Percentiles rank a stretch among this genome's conserved stretches.
Evolutionary conservation across 352 stramenopile species (phyloP).

Genomic region (Phytophthora meadii): DNA sequence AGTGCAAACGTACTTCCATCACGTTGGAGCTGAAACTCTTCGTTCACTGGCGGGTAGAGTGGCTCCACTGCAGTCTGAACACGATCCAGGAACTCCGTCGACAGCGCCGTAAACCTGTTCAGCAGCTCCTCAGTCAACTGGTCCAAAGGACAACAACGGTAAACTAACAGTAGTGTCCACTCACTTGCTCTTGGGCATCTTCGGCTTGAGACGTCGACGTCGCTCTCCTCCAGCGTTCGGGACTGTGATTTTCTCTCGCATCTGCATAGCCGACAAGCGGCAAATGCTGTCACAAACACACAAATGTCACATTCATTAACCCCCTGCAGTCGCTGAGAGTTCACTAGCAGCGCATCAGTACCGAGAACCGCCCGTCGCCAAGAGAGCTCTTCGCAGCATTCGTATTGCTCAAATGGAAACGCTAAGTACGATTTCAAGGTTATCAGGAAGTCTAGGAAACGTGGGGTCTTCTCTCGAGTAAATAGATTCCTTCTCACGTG

Average conservation of each 20-base stretch:
- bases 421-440: constrained; percentile 18
- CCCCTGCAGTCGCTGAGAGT: background rate
- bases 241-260: constrained; percentile 49
- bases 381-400: constrained; percentile 30
- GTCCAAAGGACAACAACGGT: background rate
- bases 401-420: constrained; percentile 6
- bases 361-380: constrained; percentile 25
- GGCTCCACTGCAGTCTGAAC: constrained; percentile 66
- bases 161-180: constrained; percentile 8
- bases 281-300: constrained; percentile 14
- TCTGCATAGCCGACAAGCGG: constrained; percentile 19
- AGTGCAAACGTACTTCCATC: constrained; percentile 36
- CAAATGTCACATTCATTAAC: constrained; percentile 1
- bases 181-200: constrained; percentile 64
- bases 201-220: constrained; percentile 51
- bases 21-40: constrained; percentile 59
- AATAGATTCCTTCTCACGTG: constrained; percentile 39
- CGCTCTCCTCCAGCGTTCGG: constrained; percentile 26
- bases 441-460: too few relatives aligned
- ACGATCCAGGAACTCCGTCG: constrained; percentile 66
- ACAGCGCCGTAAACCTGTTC: constrained; percentile 60
- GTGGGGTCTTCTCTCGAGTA: constrained; percentile 26
- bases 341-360: constrained; percentile 18
- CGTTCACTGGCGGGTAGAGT: constrained; percentile 69
- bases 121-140: constrained; percentile 2